Percentiles rank a stretch among this genome's conserved stretches.
Conservation (phyloP, 75 land plant genomes). For the Cupressus sempervirens region DNA sequence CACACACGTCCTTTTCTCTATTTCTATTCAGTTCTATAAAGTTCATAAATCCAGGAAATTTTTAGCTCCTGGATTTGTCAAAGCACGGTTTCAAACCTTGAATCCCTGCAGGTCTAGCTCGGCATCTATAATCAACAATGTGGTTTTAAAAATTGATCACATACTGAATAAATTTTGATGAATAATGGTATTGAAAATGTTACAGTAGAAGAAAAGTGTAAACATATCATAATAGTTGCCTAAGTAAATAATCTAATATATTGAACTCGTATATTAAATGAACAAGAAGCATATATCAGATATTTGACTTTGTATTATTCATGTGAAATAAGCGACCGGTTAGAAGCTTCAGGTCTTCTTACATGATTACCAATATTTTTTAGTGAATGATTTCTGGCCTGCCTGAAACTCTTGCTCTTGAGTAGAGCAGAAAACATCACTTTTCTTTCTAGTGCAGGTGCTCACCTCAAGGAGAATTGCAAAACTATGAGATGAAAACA, state of each 20-base stretch:
- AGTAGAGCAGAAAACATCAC: slow-evolving; percentile 2
- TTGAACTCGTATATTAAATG: not conserved
- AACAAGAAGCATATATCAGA: not conserved
- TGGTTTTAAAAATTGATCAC: not conserved
- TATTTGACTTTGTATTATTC: not conserved
- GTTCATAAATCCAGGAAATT: not conserved
- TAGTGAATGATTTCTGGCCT: not conserved
- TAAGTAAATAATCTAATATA: not conserved
- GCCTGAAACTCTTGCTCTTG: slow-evolving; percentile 2
- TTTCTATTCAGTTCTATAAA: not conserved
- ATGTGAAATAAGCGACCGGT: not conserved
- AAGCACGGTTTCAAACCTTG: not conserved
- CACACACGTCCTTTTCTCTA: not conserved
- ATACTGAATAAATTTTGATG: not conserved
- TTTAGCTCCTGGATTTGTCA: not conserved
- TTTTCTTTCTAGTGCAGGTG: not conserved
- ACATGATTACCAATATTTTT: slow-evolving; percentile 4
- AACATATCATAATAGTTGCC: not conserved
- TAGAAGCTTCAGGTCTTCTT: not conserved
- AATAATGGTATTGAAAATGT: not conserved
- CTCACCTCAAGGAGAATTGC: not conserved
- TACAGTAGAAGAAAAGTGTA: not conserved
- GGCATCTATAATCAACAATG: not conserved
- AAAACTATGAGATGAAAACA: not conserved
- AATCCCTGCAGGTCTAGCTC: not conserved